These are phyloP conservation scores for Cyberlindnera samutprakarnensis DNA, from an alignment of 805 yeast species.

Conservation along the genomic window DNA sequence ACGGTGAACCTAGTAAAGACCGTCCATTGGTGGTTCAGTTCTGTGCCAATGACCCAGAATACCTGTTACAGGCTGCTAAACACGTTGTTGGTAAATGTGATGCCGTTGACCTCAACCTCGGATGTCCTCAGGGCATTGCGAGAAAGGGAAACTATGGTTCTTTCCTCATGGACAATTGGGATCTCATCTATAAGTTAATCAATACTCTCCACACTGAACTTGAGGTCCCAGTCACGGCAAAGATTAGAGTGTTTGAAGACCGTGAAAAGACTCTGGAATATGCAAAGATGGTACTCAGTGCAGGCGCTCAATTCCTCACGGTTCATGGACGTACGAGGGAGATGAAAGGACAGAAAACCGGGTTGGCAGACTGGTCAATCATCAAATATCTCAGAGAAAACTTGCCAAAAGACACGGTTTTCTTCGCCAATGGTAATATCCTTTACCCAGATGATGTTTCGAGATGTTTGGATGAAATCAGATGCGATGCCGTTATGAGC, in stretches of 20 bases:
- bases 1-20: constrained; percentile 64
- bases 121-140: constrained; percentile 99
- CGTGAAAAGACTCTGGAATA: constrained; percentile 76
- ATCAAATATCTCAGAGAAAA: constrained; percentile 71
- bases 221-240: constrained; percentile 88
- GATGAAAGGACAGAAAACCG: constrained; percentile 95
- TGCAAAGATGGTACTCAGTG: constrained; percentile 80
- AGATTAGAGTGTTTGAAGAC: constrained; percentile 83
- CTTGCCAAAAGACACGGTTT: constrained; percentile 71
- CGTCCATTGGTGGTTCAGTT: constrained; percentile 91
- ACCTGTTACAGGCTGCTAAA: constrained; percentile 72
- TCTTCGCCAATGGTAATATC: constrained; percentile 93
- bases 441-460: constrained; percentile 78
- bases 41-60: constrained; percentile 93
- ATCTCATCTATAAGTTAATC: constrained; percentile 62
- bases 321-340: constrained; percentile 96
- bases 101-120: constrained; percentile 92
- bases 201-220: constrained; percentile 66
- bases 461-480: constrained; percentile 55
- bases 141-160: constrained; percentile 92
- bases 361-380: constrained; percentile 88
- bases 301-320: constrained; percentile 94
- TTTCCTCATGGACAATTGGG: constrained; percentile 97
- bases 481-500: constrained; percentile 91
- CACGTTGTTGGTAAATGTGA: constrained; percentile 79